A percentile compares a stretch with the other conserved stretches of the same genome.
These are phyloP conservation scores for Aegilops tauschii DNA, from an alignment of 176 grass and related monocot genomes.

Conservation along the genomic window DNA sequence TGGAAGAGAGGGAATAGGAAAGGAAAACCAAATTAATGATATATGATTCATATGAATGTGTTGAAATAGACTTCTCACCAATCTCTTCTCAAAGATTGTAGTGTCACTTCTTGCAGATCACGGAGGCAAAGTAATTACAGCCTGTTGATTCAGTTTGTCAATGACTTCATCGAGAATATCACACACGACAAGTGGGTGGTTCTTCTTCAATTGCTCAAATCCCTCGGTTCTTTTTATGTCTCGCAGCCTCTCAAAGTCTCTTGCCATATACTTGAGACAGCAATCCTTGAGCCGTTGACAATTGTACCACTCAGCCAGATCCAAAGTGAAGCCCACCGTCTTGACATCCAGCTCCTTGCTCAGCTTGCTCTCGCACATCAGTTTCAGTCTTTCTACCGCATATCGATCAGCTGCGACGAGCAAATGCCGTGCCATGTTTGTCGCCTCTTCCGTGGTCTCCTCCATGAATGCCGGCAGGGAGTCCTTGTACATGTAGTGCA, in stretches of 20 bases:
- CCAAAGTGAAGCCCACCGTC: neutral
- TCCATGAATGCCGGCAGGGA: neutral
- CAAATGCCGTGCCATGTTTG: neutral
- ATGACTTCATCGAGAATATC: neutral
- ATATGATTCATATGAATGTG: too few relatives aligned
- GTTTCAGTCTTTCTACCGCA: neutral
- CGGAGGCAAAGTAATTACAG: neutral
- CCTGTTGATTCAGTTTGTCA: neutral
- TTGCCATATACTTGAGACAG: neutral
- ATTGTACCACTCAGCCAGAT: neutral
- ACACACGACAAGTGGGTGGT: neutral
- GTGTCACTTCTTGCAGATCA: neutral
- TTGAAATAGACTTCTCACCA: neutral
- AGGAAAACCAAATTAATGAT: too few relatives aligned
- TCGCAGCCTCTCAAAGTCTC: neutral
- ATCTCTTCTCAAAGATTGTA: neutral
- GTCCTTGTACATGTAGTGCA: conserved; percentile 28
- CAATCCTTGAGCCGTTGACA: neutral
- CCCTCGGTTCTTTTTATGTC: neutral
- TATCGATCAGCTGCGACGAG: neutral
- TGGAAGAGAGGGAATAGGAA: too few relatives aligned
- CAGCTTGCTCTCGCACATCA: neutral
- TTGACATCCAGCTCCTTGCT: neutral
- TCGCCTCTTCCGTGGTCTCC: neutral
- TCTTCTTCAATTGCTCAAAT: neutral